A percentile compares a stretch with the other conserved stretches of the same genome.
phyloP scores from a whole-genome alignment of 768 basidiomycete genomes.

The Calocybe cyanea region DNA sequence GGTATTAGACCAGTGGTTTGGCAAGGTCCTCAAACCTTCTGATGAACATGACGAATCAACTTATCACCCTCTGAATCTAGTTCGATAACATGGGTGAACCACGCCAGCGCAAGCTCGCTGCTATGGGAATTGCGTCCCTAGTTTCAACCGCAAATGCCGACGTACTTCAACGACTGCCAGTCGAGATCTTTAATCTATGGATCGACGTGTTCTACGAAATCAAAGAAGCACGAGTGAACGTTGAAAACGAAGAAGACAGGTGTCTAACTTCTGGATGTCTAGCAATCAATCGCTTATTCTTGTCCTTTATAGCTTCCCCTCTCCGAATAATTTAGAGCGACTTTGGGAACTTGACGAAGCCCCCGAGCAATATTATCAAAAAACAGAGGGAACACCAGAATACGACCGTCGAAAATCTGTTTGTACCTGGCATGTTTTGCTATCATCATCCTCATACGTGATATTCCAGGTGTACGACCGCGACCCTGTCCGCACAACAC shows the following conservation, averaged over 20 bases:
- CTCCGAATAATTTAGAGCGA: slow-evolving; percentile 43
- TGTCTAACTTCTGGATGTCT: slow-evolving; percentile 10
- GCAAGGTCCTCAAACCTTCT: slow-evolving; percentile 38
- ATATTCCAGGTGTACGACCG: slow-evolving; percentile 54
- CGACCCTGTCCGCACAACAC: slow-evolving; percentile 68
- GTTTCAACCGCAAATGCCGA: slow-evolving; percentile 72
- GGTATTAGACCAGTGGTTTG: slow-evolving; percentile 80
- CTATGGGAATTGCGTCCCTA: slow-evolving; percentile 77
- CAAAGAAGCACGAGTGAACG: slow-evolving; percentile 56
- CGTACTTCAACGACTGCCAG: slow-evolving; percentile 65
- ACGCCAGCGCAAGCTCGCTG: slow-evolving; percentile 75
- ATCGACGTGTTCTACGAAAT: slow-evolving; percentile 85
- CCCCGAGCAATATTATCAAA: slow-evolving; percentile 54
- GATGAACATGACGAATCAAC: slow-evolving; percentile 1
- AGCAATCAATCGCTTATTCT: neutral
- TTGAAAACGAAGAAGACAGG: slow-evolving; percentile 33
- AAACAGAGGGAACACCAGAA: slow-evolving; percentile 70
- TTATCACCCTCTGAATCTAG: slow-evolving; percentile 33
- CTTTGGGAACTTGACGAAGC: slow-evolving; percentile 71
- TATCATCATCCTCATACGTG: slow-evolving; percentile 6
- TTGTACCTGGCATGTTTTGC: slow-evolving; percentile 19
- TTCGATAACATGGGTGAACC: slow-evolving; percentile 91
- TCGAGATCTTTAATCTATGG: slow-evolving; percentile 85
- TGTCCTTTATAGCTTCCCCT: slow-evolving; percentile 22
- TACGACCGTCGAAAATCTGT: slow-evolving; percentile 74